Base-by-base conservation (phyloP, 345 rosid genomes). In the Dovyalis caffra region DNA sequence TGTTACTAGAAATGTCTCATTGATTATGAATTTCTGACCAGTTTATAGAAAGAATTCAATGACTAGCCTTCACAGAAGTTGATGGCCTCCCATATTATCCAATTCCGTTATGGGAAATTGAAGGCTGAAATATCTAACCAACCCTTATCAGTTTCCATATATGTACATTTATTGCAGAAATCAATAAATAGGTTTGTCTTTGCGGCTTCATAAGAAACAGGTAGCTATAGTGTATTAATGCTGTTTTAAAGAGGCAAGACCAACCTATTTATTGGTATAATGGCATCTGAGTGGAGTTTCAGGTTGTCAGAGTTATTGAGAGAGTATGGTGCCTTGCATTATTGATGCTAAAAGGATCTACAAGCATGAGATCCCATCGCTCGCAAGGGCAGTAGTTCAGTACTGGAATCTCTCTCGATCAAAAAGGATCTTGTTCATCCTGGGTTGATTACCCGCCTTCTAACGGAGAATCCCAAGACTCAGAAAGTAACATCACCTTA, bases 91-190 rank as follows among this genome's bases (percentile, higher is more conserved):
- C 60, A 43, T 32, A 1, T 26, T 15, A 16, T n/a, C 25, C 6
- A 33, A 16, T n/a, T 5, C 16, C 21, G 20, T 11, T 66, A 64
- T n/a, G 60, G 57, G 38, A 53, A 71, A 45, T 31, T 56, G 43
- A 16, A 25, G 35, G 28, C 5, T 4, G 7, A 40, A 14, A 25
- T 2, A 75, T 16, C 66, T 20, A 61, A 68, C 65, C 74, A 68
- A 69, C 47, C 18, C n/a, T 18, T 18, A 28, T 53, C 81, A 14
- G 45, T 23, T 37, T 40, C 60, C 80, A 28, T 65, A 25, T 32
- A 20, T 6, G 40, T 8, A n/a, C 38, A 78, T 70, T 69, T 43
- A 66, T 58, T 77, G 71, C 80, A 31, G 25, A 25, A 45, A 51
- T 43, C 29, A 10, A 8, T 43, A 37, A n/a, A 28, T 1, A 51